Base-by-base conservation (phyloP, 2,329 filamentous ascomycete species). In the Didymella glomerata region DNA sequence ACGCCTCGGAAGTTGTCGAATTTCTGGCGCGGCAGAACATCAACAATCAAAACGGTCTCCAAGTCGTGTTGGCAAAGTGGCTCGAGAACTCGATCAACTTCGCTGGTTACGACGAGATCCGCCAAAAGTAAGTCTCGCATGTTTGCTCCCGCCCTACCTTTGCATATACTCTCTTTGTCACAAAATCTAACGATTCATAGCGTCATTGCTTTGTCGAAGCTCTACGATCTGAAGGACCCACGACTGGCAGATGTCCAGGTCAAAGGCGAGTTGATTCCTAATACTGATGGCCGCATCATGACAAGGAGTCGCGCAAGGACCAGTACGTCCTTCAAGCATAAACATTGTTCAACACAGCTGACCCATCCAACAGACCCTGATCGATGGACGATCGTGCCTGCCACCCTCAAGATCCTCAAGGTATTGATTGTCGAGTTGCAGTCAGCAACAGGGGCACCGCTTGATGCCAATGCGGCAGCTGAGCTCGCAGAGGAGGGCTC, bases 11-110 rank as follows among this genome's bases (percentile, higher is more conserved):
- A 69, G 93, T 99, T 2, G 90, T 98, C 14, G 89, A 95, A 54
- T 99, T 99, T 80, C 83, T 99, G 30, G 90, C 90, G 61, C 89
- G 92, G 71, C 89, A 97, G 62, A 86, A 92, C 67, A 90, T 98
- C 65, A 86, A 87, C 47, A 89, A 88, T 18, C 84, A 90, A 72
- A 96, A 85, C 70, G 95, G 93, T n/a, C 81, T 99, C 8, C 87
- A 93, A 64, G 88, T 97, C 24, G 95, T 99, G 3, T 81, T 98
- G 66, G 85, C 88, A 78, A 97, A 98, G 79, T 99, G 95, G 95
- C 83, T 99, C 1, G 95, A 98, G 80, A 97, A 98, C 78, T 97
- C 93, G 4, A 86, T 96, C 77, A 96, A 90, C 77, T 99, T 99
- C 79, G 93, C 93, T n/a, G 95, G 95, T 13, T 99, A 97, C 69